Evolutionary conservation across 2,329 filamentous ascomycete genomes (phyloP), one percentile per base, ranked within the genome.

Genomic region (Blastomyces emzantsi): DNA sequence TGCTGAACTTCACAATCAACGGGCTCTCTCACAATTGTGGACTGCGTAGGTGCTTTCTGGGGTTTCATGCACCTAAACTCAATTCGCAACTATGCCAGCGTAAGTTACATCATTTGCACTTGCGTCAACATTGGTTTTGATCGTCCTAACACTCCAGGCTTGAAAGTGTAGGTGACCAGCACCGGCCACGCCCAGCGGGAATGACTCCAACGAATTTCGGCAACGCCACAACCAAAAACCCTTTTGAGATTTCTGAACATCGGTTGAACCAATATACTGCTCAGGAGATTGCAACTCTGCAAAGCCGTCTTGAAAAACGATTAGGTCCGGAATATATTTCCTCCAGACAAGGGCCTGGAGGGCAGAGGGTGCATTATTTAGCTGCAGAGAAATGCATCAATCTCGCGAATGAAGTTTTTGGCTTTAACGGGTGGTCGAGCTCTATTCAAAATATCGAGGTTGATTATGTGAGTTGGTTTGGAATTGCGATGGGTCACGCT

Each of bases 371-470:
- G 22, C 91, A 96, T 74, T 99, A 99, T 76, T 82, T 99, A 61
- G 87, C 92, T n/a, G 92, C 92, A 1, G 93, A 97, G 73, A 99
- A 99, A 79, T 92, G 90, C 73, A 99, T 99, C 74, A 89, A 90
- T 64, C 87, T 97, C 61, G 92, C 92, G 62, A 97, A 97, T 71
- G 90, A 97, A 74, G 87, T 97, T 0, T 96, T 97, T 78, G 92
- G 92, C 11, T 97, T 97, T 80, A 96, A 97, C 77, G 92, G 92
- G 70, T 99, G 94, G 94, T 96, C 90, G 11, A 96, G 90, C 63
- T 89, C 89, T n/a, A 94, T 99, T 65, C 90, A 93, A 73, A 92
- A 95, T 73, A 89, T 97, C 47, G 89, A 96, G 73, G 90, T 97
- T 65, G 94, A 99, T 76, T 97, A 95, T 76, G 90, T 86, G 73